A percentile compares a stretch with the other conserved stretches of the same genome.
These are phyloP conservation scores for Zygnema circumcarinatum DNA, from an alignment of 139 green algal species.

Conservation along the genomic window DNA sequence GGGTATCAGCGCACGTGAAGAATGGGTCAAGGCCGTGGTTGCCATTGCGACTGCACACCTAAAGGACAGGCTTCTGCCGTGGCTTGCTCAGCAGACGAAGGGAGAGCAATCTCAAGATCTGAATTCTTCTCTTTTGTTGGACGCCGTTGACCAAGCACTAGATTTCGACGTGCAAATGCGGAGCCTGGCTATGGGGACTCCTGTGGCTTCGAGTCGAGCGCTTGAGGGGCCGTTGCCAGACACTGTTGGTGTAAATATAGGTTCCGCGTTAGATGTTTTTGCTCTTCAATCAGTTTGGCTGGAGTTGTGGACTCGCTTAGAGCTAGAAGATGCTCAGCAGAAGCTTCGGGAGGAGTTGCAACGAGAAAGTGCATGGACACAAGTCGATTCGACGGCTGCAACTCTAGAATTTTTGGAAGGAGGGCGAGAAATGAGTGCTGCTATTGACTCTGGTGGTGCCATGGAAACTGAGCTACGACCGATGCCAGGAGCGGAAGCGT, in stretches of 20 bases:
- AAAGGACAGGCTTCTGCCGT: constrained; percentile 1
- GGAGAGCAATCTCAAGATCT: background rate
- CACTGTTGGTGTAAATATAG: background rate
- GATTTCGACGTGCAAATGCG: constrained; percentile 17
- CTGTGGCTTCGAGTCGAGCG: background rate
- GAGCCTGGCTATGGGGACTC: constrained; percentile 2
- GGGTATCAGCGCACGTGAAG: constrained; percentile 11
- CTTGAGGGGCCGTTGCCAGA: background rate
- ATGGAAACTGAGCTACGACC: constrained; percentile 17
- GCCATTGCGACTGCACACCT: background rate
- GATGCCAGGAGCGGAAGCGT: background rate
- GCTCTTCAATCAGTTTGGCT: constrained; percentile 1
- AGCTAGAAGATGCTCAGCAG: constrained; percentile 16
- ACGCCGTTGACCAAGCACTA: constrained; percentile 25
- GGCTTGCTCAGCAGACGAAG: background rate
- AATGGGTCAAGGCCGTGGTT: constrained; percentile 27
- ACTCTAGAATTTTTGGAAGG: background rate
- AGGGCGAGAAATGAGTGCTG: background rate
- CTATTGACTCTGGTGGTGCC: background rate
- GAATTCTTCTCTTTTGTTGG: background rate
- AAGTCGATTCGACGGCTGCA: background rate
- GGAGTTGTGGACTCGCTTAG: background rate
- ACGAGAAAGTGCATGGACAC: constrained; percentile 4
- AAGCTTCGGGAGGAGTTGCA: constrained; percentile 11
- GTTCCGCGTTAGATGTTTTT: background rate